A percentile compares a stretch with the other conserved stretches of the same genome.
Conservation (phyloP, 2,329 filamentous ascomycete species). For the Graphium sp. region DNA sequence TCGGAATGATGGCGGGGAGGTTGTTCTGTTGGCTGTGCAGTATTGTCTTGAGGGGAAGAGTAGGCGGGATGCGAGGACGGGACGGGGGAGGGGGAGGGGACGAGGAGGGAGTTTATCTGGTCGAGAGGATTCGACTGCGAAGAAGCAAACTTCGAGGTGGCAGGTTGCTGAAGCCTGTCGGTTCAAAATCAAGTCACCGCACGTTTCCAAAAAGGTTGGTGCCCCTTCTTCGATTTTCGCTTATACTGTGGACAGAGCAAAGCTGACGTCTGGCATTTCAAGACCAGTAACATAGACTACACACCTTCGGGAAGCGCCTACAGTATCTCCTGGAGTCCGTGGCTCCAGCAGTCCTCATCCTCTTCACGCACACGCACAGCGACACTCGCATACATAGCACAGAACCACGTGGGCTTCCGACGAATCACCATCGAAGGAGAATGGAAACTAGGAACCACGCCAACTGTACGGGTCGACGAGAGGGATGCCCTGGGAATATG, state of each 20-base stretch:
- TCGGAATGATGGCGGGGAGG: conserved; percentile 27
- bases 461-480: conserved; percentile 19
- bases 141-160: conserved; percentile 19
- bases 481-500: conserved; percentile 29
- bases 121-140: conserved; percentile 3
- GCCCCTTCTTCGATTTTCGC: too few relatives aligned
- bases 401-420: conserved; percentile 37
- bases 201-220: conserved; percentile 22
- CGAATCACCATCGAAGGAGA: conserved; percentile 21
- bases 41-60: conserved; percentile 12
- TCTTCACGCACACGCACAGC: conserved; percentile 17
- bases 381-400: conserved; percentile 30
- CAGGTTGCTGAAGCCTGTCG: conserved; percentile 29
- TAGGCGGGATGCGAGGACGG: conserved; percentile 11
- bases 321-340: conserved; percentile 36
- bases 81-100: conserved; percentile 5
- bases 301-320: conserved; percentile 29
- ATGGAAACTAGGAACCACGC: conserved; percentile 17
- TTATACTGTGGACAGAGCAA: too few relatives aligned
- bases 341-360: conserved; percentile 15
- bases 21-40: conserved; percentile 33
- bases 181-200: conserved; percentile 28
- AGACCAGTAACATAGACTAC: conserved; percentile 36
- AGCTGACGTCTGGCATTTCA: too few relatives aligned
- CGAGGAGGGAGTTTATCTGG: conserved; percentile 1